Evolutionary conservation across 495 filamentous ascomycete species (phyloP), one percentile per base, ranked within the genome.

Genomic region (Hapsidospora chrysogenum): DNA sequence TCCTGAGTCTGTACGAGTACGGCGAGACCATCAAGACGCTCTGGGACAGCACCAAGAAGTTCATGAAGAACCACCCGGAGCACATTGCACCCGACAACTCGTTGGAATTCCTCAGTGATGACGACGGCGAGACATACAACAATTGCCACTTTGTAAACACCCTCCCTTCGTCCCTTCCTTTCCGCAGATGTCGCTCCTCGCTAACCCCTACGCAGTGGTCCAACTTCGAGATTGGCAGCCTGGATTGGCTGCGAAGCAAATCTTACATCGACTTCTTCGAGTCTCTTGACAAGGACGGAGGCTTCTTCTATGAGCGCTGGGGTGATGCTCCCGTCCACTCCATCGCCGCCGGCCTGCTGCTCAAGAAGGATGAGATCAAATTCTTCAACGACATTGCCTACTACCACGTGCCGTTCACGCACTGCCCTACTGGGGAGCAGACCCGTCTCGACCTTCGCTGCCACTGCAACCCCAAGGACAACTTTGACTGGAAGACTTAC

Each of bases 321-420:
- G 84, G 84, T 20, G 84, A 92, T 58, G 84, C 84, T 3, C 84
- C 84, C 0, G 78, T 92, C 20, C 84, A 92, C 60, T 92, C 85
- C n/a, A 94, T 97, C 45, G 89, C 82, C 1, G 89, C 89, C 3
- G 73, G 67, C 10, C 54, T 95, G 2, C 67, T 94, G 53, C 63
- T 97, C 41, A 72, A 76, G 48, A 94, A 93, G 61, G 80, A 92
- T 37, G 70, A 97, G 50, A 76, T 97, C 42, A 87, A 96, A 48
- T 97, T 97, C 64, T 97, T 93, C 66, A 82, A 97, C 50, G 89
- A 97, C 48, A 96, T 97, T 44, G 89, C 80, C 38, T 97, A 97
- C 58, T 96, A 85, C 57, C 89, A 97, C 49, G 80, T 93, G n/a
- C 89, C 89, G 5, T 97, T 97, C 51, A 96, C 87, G 16, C 89